phyloP scores from a whole-genome alignment of 345 rosid genomes.

The Camelina hispida region DNA sequence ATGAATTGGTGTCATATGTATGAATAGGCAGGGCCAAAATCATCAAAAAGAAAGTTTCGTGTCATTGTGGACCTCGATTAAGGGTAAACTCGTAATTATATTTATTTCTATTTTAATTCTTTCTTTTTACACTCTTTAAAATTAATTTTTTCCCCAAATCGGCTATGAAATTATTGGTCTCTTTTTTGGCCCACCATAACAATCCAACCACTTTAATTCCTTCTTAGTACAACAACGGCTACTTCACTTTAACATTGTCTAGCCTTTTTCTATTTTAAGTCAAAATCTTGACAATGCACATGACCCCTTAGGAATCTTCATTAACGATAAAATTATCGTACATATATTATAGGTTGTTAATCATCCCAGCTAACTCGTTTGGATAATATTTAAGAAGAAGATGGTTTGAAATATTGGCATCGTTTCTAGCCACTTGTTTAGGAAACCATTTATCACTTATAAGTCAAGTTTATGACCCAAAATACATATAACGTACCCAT shows the following conservation, averaged over 20 bases:
- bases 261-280: constrained; percentile 39
- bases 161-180: constrained; percentile 39
- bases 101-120: constrained; percentile 2
- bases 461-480: not conserved
- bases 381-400: constrained; percentile 24
- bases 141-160: constrained; percentile 27
- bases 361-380: constrained; percentile 4
- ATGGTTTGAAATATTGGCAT: constrained; percentile 22
- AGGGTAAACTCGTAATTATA: constrained; percentile 9
- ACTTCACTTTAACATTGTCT: constrained; percentile 45
- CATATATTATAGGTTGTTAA: constrained; percentile 19
- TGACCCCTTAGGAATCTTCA: constrained; percentile 30
- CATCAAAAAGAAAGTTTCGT: constrained; percentile 32
- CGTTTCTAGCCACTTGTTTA: constrained; percentile 19
- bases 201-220: constrained; percentile 42
- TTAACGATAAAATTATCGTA: constrained; percentile 32
- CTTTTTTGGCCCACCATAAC: constrained; percentile 40
- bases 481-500: not conserved
- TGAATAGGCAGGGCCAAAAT: constrained; percentile 40
- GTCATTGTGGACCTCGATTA: constrained; percentile 37
- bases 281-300: constrained; percentile 39
- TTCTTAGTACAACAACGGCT: constrained; percentile 44
- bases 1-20: constrained; percentile 44
- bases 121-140: not conserved
- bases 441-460: constrained; percentile 24